Conservation (phyloP, 2,329 filamentous ascomycete species). For the Thielaviopsis musarum region DNA sequence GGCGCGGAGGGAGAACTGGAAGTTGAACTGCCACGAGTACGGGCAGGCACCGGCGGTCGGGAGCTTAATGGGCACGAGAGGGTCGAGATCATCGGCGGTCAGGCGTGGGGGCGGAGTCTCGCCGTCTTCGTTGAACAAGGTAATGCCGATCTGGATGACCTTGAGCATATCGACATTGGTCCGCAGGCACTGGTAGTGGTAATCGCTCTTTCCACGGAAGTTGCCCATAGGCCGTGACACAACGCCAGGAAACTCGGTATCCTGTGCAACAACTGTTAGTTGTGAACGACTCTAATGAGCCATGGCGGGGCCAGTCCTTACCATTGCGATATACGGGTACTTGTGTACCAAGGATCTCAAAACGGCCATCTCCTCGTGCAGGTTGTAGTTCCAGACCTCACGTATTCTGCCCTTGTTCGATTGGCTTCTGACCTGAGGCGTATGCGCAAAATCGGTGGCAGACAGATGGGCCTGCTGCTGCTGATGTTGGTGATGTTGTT, state of each 20-base stretch:
- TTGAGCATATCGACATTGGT: constrained; percentile 96
- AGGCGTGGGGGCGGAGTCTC: constrained; percentile 64
- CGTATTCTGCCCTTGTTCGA: constrained; percentile 72
- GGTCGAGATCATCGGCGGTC: constrained; percentile 26
- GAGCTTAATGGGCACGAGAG: constrained; percentile 19
- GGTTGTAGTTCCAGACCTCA: constrained; percentile 88
- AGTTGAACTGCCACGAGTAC: constrained; percentile 98
- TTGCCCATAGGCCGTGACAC: constrained; percentile 89
- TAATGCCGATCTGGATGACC: constrained; percentile 92
- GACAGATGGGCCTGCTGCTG: constrained; percentile 16
- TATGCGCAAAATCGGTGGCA: constrained; percentile 25
- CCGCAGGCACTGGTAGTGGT: constrained; percentile 94
- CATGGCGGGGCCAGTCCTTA: constrained; percentile 28
- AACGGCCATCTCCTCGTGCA: constrained; percentile 77
- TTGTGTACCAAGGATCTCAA: constrained; percentile 71
- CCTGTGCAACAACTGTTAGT: constrained; percentile 33
- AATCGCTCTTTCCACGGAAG: constrained; percentile 89
- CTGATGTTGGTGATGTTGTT: constrained; percentile 23
- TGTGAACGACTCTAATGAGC: background rate
- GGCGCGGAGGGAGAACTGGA: constrained; percentile 81
- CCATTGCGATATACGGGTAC: constrained; percentile 96
- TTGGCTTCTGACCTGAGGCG: constrained; percentile 29
- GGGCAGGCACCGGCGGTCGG: constrained; percentile 39
- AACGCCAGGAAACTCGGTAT: constrained; percentile 96
- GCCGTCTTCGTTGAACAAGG: constrained; percentile 79